Evolutionary conservation across 257 asterid species (phyloP), one percentile per base, ranked within the genome.

Genomic region (Nicotiana benthamiana): DNA sequence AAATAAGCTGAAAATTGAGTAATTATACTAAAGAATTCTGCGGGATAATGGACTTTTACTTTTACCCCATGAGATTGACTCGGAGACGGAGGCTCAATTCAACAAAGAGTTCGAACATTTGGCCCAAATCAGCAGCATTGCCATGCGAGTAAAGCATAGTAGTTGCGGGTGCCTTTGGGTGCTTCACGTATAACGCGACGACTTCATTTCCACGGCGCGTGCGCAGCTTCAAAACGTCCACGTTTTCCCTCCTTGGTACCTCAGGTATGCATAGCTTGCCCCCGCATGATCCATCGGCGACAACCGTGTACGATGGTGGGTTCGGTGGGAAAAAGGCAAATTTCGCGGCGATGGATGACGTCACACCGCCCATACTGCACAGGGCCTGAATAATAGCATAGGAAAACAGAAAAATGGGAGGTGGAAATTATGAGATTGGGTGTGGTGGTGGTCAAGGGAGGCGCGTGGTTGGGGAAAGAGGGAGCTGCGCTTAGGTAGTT

Each of bases 311-410:
- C 5, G 84, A 59, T 8, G 84, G 80, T 4, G 84, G 84, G 18
- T 26, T 75, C 40, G 84, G 80, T 4, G 84, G 84, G 53, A 81
- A 81, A 48, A 81, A 81, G 0, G 84, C 76, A 16, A 81, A 57
- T 59, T 75, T 81, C 6, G 84, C 84, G 17, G 84, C 80, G 36
- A 81, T 75, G 72, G 64, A 74, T 59, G 84, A 81, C 75, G 84
- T 75, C 60, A 81, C 80, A 12, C 80, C 53, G 10, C 84, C 84
- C 84, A 81, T 81, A 40, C 40, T 75, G 1, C 54, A 51, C 54
- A 51, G 54, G 54, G 54, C 1, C 5, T 51, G 15, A 13, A 51
- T 51, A 9, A 66, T 32, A 66, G 24, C 75, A 66, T 66, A 66
- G 24, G 28, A n/a, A 32, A 9, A 9, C 36, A 10, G n/a, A 36